Conservation (phyloP, 23 red algal genomes). For the Agarophyton chilense region DNA sequence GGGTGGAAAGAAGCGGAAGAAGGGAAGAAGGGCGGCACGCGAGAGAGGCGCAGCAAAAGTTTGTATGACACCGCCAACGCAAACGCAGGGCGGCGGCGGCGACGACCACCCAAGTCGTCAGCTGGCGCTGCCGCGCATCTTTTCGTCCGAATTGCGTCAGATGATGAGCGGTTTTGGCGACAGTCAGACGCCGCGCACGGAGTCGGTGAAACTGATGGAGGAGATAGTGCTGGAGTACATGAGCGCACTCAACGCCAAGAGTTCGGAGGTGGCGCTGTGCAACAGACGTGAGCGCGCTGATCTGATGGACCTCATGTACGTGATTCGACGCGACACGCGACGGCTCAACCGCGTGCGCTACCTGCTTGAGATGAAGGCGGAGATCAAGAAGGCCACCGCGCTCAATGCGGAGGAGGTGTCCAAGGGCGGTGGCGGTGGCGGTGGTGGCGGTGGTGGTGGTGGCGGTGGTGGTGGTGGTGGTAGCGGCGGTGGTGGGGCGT, state of each 20-base stretch:
- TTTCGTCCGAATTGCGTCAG: conserved; percentile 48
- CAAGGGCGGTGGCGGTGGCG: neutral
- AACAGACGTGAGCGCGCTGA: conserved; percentile 80
- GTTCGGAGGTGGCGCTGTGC: conserved; percentile 71
- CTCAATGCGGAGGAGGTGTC: conserved; percentile 55
- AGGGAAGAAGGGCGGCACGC: too few species aligned
- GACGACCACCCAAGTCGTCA: neutral
- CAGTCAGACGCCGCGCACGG: conserved; percentile 73
- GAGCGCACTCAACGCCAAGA: conserved; percentile 68
- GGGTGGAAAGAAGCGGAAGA: too few species aligned
- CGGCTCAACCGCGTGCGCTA: conserved; percentile 92
- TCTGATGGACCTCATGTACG: conserved; percentile 87
- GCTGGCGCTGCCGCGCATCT: conserved; percentile 15
- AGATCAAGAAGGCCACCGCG: conserved; percentile 76
- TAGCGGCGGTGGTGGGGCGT: too few species aligned
- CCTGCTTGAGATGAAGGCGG: conserved; percentile 92
- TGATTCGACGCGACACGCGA: conserved; percentile 85
- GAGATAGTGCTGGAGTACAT: conserved; percentile 91
- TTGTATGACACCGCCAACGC: conserved; percentile 3
- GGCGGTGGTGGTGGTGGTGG: too few species aligned
- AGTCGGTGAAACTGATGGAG: conserved; percentile 83
- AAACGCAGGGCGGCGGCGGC: neutral
- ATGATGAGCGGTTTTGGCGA: conserved; percentile 99
- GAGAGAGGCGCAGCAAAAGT: too few species aligned
- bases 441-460: neutral